Percentiles rank a stretch among this genome's conserved stretches.
These are phyloP conservation scores for Phytophthora vignae DNA, from an alignment of 352 stramenopile species.

Conservation along the genomic window DNA sequence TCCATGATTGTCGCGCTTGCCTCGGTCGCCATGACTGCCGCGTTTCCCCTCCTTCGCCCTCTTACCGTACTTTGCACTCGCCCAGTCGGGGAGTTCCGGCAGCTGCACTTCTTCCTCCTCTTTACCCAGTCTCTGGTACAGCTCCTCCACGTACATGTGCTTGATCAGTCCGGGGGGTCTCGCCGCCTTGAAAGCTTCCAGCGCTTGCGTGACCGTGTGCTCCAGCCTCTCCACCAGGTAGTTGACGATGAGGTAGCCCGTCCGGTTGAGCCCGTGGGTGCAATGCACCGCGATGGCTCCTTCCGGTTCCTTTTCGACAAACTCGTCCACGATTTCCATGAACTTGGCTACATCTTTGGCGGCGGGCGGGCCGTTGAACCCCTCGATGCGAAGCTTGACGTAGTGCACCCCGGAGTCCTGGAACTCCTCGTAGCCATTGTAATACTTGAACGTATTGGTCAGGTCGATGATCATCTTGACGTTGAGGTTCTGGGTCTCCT, in stretches of 20 bases:
- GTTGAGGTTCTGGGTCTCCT: constrained; percentile 44
- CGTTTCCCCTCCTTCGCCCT: constrained; percentile 22
- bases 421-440: constrained; percentile 68
- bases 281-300: constrained; percentile 79
- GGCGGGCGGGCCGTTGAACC: constrained; percentile 63
- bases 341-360: constrained; percentile 65
- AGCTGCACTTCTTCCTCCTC: constrained; percentile 50
- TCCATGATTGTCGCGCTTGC: constrained; percentile 2
- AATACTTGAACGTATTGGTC: constrained; percentile 89
- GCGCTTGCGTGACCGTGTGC: constrained; percentile 60
- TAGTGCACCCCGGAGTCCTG: constrained; percentile 60
- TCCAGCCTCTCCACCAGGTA: constrained; percentile 72
- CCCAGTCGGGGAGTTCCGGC: constrained; percentile 70
- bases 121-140: constrained; percentile 59
- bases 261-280: constrained; percentile 83
- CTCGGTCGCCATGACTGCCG: not conserved
- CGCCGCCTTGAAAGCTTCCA: constrained; percentile 69
- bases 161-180: constrained; percentile 83
- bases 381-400: constrained; percentile 82
- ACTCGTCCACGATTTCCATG: constrained; percentile 69
- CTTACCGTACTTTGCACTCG: constrained; percentile 68
- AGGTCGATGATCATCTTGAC: constrained; percentile 83
- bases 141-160: constrained; percentile 83
- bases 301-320: constrained; percentile 46
- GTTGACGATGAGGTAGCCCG: constrained; percentile 76